Percentiles rank a stretch among this genome's conserved stretches.
These are phyloP conservation scores for Diaporthe citrichinensis DNA, from an alignment of 2,329 filamentous ascomycete genomes.

Conservation along the genomic window DNA sequence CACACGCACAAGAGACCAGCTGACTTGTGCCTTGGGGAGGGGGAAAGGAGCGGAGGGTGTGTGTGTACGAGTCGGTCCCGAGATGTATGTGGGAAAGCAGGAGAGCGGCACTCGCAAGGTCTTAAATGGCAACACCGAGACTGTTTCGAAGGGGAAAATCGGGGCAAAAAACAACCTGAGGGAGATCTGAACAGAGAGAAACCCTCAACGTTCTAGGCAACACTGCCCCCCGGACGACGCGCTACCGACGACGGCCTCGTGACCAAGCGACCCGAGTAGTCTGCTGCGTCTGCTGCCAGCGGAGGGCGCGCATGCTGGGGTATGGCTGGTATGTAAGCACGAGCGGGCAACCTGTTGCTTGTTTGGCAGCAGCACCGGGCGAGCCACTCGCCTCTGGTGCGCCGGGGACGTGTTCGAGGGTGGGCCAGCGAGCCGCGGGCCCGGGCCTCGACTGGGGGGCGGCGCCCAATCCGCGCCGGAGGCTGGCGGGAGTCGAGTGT, in stretches of 20 bases:
- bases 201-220: conserved; percentile 37
- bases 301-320: neutral
- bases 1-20: conserved; percentile 14
- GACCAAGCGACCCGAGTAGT: neutral
- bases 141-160: conserved; percentile 2
- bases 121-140: conserved; percentile 24
- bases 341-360: neutral
- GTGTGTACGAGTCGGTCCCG: conserved; percentile 14
- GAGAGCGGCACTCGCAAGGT: conserved; percentile 1
- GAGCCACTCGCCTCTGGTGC: conserved; percentile 13
- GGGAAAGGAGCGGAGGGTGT: neutral
- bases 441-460: neutral
- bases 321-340: neutral
- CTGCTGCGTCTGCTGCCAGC: neutral
- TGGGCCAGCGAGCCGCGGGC: conserved; percentile 21
- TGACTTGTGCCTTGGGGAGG: neutral
- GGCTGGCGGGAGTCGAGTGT: neutral
- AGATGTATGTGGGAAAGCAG: neutral
- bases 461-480: neutral
- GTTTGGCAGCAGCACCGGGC: conserved; percentile 26
- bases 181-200: neutral
- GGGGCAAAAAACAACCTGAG: conserved; percentile 16
- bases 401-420: conserved; percentile 21
- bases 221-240: conserved; percentile 12
- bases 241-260: conserved; percentile 16